Evolutionary conservation across 257 asterid species (phyloP).

Genomic region (Parsonsia alboflavescens): DNA sequence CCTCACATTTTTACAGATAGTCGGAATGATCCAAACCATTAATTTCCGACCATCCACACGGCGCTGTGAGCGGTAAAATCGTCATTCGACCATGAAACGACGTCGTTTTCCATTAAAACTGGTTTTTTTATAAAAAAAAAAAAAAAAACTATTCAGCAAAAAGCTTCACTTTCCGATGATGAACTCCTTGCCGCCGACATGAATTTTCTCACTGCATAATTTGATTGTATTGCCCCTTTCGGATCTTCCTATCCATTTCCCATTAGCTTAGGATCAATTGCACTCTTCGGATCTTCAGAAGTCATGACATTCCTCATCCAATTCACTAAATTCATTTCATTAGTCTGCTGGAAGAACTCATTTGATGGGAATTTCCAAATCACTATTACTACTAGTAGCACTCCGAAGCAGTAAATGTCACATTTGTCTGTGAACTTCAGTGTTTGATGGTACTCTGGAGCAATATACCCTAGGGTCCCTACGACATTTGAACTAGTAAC

Average conservation of each 20-base stretch:
- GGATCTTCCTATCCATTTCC: slow-evolving; percentile 74
- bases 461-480: slow-evolving; percentile 80
- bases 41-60: too few species aligned
- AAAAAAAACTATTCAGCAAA: too few species aligned
- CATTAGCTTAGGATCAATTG: slow-evolving; percentile 50
- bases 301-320: slow-evolving; percentile 88
- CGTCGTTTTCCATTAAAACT: too few species aligned
- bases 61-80: too few species aligned
- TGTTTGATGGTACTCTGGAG: slow-evolving; percentile 80
- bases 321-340: slow-evolving; percentile 63
- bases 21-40: too few species aligned
- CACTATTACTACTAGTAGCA: slow-evolving; percentile 53
- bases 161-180: too few species aligned
- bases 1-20: too few species aligned
- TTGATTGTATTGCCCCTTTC: too few species aligned
- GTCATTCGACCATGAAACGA: too few species aligned
- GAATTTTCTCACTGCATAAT: too few species aligned
- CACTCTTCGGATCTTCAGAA: slow-evolving; percentile 65
- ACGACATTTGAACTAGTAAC: slow-evolving; percentile 66
- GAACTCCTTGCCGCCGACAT: too few species aligned
- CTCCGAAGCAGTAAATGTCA: slow-evolving; percentile 76
- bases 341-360: slow-evolving; percentile 58
- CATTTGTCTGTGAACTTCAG: slow-evolving; percentile 79
- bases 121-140: too few species aligned
- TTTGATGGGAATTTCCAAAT: slow-evolving; percentile 81